These are phyloP conservation scores for Peniophora sp. DNA, from an alignment of 1,284 basidiomycete species.

Conservation along the genomic window DNA sequence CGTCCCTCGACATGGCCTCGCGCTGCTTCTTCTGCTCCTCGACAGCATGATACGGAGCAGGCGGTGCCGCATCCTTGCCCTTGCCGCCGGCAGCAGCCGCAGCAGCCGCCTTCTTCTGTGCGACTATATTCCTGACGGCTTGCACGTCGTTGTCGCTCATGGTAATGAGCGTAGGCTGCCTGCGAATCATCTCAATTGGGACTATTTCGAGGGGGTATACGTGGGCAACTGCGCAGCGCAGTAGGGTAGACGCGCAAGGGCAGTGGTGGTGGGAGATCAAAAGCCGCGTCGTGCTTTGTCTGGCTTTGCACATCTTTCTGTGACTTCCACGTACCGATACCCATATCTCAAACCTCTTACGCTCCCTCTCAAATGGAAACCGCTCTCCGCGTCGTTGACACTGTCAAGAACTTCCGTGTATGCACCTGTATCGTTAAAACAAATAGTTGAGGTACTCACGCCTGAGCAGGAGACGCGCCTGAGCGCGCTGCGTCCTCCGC, in stretches of 20 bases:
- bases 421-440: slow-evolving; percentile 13
- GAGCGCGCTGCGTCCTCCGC: slow-evolving; percentile 71
- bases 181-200: slow-evolving; percentile 52
- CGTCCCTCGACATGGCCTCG: slow-evolving; percentile 25
- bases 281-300: neutral
- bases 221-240: neutral
- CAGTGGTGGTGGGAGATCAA: neutral
- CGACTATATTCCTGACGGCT: slow-evolving; percentile 57
- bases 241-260: neutral
- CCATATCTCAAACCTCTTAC: neutral
- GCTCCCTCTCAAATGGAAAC: slow-evolving; percentile 41
- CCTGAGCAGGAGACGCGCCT: slow-evolving; percentile 68
- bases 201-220: neutral
- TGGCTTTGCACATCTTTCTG: neutral
- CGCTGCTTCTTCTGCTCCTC: slow-evolving; percentile 28
- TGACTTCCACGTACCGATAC: slow-evolving; percentile 3
- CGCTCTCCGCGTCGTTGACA: slow-evolving; percentile 54
- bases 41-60: slow-evolving; percentile 20
- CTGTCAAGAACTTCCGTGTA: slow-evolving; percentile 68
- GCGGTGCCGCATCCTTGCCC: slow-evolving; percentile 7
- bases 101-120: slow-evolving; percentile 40
- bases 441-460: neutral
- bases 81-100: slow-evolving; percentile 11
- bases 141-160: slow-evolving; percentile 71
- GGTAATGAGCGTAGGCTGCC: slow-evolving; percentile 63